A percentile compares a stretch with the other conserved stretches of the same genome.
Evolutionary conservation across 805 yeast genomes (phyloP).

Genomic region (Helenozyma rhizophorensis): DNA sequence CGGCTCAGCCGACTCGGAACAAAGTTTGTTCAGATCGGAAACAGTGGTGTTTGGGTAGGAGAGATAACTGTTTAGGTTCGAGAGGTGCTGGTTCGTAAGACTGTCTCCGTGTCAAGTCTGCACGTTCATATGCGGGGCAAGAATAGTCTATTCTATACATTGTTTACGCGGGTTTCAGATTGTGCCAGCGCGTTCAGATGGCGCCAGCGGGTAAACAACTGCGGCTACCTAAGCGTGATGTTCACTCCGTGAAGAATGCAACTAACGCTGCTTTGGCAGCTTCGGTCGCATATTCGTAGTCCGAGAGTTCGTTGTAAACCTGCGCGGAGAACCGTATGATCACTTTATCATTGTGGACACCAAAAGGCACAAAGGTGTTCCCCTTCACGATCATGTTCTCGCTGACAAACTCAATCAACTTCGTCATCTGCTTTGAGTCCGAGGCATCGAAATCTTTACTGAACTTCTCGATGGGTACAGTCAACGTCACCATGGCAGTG

Average conservation of each 20-base stretch:
- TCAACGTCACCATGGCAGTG: slow-evolving; percentile 43
- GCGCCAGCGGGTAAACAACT: no score
- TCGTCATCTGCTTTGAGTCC: slow-evolving; percentile 1
- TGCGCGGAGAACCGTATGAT: slow-evolving; percentile 53
- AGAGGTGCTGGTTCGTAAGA: no score
- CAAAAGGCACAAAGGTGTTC: slow-evolving; percentile 48
- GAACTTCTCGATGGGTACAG: slow-evolving; percentile 28
- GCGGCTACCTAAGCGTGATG: no score
- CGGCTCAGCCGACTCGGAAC: no score
- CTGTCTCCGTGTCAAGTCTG: no score
- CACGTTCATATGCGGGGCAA: no score
- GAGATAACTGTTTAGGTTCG: no score
- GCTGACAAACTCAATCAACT: slow-evolving; percentile 2
- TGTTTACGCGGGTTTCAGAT: no score
- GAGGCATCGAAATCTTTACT: slow-evolving; percentile 4
- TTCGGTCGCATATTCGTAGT: slow-evolving; percentile 41
- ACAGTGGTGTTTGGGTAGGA: no score
- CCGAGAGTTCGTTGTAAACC: slow-evolving; percentile 53
- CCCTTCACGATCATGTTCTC: slow-evolving; percentile 6
- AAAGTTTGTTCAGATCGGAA: no score
- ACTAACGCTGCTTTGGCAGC: slow-evolving; percentile 32
- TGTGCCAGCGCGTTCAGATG: no score
- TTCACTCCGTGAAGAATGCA: slow-evolving; percentile 6
- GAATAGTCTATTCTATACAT: no score
- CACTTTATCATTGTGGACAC: slow-evolving; percentile 30